A percentile compares a stretch with the other conserved stretches of the same genome.
These are phyloP conservation scores for Calonectria montana DNA, from an alignment of 2,329 filamentous ascomycete genomes.

Conservation along the genomic window DNA sequence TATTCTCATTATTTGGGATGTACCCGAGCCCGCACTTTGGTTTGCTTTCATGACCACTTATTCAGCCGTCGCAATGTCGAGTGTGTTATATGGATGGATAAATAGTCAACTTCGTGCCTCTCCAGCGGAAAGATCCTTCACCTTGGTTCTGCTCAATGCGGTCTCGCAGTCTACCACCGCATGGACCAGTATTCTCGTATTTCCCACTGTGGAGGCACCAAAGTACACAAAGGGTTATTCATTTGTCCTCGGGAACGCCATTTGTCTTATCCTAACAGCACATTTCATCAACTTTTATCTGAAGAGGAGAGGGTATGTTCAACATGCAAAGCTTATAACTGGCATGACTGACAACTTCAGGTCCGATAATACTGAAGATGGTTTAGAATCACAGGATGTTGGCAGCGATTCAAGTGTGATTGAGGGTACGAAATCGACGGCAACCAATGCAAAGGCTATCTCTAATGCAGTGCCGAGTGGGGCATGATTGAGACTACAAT, in stretches of 20 bases:
- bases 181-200: constrained; percentile 66
- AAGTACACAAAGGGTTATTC: constrained; percentile 55
- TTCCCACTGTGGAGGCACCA: constrained; percentile 57
- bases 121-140: constrained; percentile 59
- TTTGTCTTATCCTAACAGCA: neutral
- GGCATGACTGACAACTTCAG: neutral
- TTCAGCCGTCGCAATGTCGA: constrained; percentile 62
- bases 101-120: constrained; percentile 60
- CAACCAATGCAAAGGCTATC: neutral
- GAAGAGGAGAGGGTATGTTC: neutral
- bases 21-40: constrained; percentile 56
- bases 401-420: neutral
- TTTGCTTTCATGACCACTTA: constrained; percentile 57
- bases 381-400: neutral
- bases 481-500: neutral
- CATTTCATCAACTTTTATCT: neutral
- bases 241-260: neutral
- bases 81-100: constrained; percentile 66
- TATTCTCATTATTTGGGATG: constrained; percentile 67
- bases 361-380: neutral
- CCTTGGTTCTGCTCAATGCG: constrained; percentile 62
- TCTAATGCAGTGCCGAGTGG: neutral
- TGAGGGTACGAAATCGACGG: neutral
- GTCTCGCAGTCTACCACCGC: constrained; percentile 65
- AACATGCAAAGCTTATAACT: no score